Evolutionary conservation across 768 basidiomycete species (phyloP).

Genomic region (Suillus discolor): DNA sequence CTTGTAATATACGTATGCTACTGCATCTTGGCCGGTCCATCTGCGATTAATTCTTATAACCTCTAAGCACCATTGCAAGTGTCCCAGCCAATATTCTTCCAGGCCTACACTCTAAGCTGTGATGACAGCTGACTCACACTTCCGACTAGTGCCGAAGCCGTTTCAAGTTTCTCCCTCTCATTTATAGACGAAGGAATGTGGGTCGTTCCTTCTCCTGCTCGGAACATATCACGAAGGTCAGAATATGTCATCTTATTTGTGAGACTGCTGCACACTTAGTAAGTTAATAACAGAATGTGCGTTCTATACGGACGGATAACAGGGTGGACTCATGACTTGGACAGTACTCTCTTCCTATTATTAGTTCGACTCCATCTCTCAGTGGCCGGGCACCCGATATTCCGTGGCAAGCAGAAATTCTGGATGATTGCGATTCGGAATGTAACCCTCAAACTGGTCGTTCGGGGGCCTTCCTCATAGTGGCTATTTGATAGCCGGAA

Average conservation of each 20-base stretch:
- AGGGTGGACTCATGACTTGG: not conserved
- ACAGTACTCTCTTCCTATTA: not conserved
- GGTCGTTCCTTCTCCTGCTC: not conserved
- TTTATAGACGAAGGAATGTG: not conserved
- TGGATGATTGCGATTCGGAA: not conserved
- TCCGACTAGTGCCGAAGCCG: not conserved
- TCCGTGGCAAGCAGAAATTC: not conserved
- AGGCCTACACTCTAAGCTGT: not conserved
- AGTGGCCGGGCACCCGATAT: not conserved
- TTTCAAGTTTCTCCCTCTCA: not conserved
- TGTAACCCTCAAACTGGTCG: not conserved
- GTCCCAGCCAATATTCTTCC: not conserved
- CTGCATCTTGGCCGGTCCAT: not conserved
- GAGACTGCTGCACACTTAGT: not conserved
- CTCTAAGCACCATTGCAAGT: not conserved
- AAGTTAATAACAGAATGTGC: constrained; percentile 1
- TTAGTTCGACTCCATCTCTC: not conserved
- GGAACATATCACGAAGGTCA: not conserved
- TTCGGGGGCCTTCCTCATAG: not conserved
- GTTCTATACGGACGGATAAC: not conserved
- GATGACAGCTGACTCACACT: not conserved
- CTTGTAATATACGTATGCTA: not conserved
- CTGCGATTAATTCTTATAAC: not conserved
- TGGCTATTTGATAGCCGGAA: not conserved
- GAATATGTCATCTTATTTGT: not conserved